These are phyloP conservation scores for Akanthomyces lecanii DNA, from an alignment of 2,329 filamentous ascomycete species.

Conservation along the genomic window DNA sequence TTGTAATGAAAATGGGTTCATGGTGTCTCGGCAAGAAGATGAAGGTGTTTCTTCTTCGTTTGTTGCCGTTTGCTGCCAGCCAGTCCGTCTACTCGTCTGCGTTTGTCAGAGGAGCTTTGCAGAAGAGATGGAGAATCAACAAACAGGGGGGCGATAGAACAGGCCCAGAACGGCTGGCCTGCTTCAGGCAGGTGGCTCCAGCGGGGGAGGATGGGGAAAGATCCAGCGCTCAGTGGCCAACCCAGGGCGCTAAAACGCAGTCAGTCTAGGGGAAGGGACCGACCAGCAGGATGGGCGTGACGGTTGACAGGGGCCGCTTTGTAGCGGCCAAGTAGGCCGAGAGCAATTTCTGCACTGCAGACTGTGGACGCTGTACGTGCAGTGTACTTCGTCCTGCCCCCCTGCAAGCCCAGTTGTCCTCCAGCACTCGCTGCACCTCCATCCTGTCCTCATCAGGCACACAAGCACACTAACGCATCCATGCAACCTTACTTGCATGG, in stretches of 20 bases:
- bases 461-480: not conserved
- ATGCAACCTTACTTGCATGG: not conserved
- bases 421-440: not conserved
- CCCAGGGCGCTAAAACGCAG: not conserved
- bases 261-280: not conserved
- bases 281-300: not conserved
- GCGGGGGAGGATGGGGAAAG: not conserved
- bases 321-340: not conserved
- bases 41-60: not conserved
- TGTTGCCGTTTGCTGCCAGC: not conserved
- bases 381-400: not conserved
- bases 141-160: not conserved
- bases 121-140: not conserved
- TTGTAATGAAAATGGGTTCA: not conserved
- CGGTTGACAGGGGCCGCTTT: not conserved
- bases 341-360: no score
- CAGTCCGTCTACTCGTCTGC: not conserved
- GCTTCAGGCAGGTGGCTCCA: slow-evolving; percentile 7
- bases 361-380: not conserved
- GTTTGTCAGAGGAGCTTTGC: not conserved
- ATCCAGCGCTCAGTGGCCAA: no score
- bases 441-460: not conserved
- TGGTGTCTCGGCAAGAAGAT: not conserved
- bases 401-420: not conserved
- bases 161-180: not conserved